Conservation (phyloP, 106 monocot genomes). For the Acorus gramineus region DNA sequence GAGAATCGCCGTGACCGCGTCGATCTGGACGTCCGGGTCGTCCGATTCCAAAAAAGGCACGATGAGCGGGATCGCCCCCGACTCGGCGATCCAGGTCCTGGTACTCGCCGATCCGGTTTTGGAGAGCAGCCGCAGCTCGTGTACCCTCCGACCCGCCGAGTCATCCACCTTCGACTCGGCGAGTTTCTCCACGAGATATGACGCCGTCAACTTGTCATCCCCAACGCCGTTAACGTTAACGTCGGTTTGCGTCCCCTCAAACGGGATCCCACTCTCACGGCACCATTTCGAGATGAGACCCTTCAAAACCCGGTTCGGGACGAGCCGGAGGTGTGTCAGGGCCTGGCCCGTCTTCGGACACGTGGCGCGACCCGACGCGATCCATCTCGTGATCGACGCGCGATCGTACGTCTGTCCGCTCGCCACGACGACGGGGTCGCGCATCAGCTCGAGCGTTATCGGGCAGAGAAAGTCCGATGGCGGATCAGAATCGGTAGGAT, state of each 20-base stretch:
- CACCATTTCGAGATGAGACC: constrained; percentile 59
- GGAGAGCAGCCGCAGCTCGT: constrained; percentile 68
- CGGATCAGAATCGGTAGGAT: constrained; percentile 3
- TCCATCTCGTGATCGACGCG: constrained; percentile 63
- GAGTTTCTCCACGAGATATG: constrained; percentile 56
- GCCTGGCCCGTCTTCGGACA: constrained; percentile 76
- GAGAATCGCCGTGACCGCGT: constrained; percentile 71
- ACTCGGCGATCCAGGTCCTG: constrained; percentile 56
- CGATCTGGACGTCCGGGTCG: constrained; percentile 45
- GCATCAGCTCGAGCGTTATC: constrained; percentile 79
- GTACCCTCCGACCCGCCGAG: constrained; percentile 46
- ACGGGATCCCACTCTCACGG: constrained; percentile 49
- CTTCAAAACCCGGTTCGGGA: constrained; percentile 63
- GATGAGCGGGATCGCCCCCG: constrained; percentile 66
- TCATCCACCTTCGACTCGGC: constrained; percentile 15
- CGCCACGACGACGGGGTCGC: constrained; percentile 69
- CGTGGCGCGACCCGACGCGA: constrained; percentile 60
- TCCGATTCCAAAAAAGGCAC: constrained; percentile 41
- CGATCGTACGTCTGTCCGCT: constrained; percentile 92
- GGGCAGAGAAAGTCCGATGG: constrained; percentile 81
- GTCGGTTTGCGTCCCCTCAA: constrained; percentile 10
- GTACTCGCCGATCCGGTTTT: constrained; percentile 34
- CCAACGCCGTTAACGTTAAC: not conserved
- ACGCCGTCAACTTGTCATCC: constrained; percentile 70
- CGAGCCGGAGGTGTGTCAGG: constrained; percentile 26